Evolutionary conservation across 768 basidiomycete species (phyloP).

Genomic region (Piloderma croceum): DNA sequence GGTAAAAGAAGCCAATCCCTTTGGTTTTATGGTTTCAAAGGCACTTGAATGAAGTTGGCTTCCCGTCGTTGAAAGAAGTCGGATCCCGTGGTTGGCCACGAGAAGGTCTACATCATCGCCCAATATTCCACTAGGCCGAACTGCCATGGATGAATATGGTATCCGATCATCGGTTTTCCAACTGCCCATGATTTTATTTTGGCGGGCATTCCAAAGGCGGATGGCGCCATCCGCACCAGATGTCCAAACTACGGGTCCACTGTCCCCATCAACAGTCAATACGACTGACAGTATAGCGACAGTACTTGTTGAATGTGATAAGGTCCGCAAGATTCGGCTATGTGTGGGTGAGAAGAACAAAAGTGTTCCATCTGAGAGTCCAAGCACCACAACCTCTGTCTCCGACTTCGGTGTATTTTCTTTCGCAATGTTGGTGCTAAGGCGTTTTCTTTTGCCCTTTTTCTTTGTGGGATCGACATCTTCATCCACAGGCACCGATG

Average conservation of each 20-base stretch:
- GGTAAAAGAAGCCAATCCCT: conserved; percentile 47
- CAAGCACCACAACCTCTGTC: conserved; percentile 47
- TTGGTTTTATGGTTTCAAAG: conserved; percentile 37
- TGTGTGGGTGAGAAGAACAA: conserved; percentile 58
- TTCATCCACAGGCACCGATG: conserved; percentile 18
- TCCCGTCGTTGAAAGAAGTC: conserved; percentile 35
- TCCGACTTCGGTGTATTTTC: conserved; percentile 19
- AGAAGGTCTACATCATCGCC: conserved; percentile 43
- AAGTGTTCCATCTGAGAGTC: conserved; percentile 56
- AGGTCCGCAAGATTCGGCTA: conserved; percentile 47
- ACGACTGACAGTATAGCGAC: conserved; percentile 48
- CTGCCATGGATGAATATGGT: conserved; percentile 49
- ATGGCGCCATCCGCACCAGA: conserved; percentile 53
- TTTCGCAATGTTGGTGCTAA: conserved; percentile 22
- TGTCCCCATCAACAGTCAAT: conserved; percentile 23
- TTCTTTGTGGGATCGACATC: conserved; percentile 37
- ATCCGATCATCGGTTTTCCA: conserved; percentile 56
- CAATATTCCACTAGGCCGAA: conserved; percentile 32
- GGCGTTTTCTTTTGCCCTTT: conserved; percentile 49
- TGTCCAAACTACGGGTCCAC: conserved; percentile 42
- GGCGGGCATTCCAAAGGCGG: conserved; percentile 52
- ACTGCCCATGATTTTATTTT: conserved; percentile 40
- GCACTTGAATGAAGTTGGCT: conserved; percentile 20
- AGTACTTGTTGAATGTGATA: conserved; percentile 51
- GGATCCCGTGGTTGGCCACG: conserved; percentile 56